A percentile compares a stretch with the other conserved stretches of the same genome.
Evolutionary conservation across 2,329 filamentous ascomycete species (phyloP).

Genomic region (Pseudohalonectria lignicola): DNA sequence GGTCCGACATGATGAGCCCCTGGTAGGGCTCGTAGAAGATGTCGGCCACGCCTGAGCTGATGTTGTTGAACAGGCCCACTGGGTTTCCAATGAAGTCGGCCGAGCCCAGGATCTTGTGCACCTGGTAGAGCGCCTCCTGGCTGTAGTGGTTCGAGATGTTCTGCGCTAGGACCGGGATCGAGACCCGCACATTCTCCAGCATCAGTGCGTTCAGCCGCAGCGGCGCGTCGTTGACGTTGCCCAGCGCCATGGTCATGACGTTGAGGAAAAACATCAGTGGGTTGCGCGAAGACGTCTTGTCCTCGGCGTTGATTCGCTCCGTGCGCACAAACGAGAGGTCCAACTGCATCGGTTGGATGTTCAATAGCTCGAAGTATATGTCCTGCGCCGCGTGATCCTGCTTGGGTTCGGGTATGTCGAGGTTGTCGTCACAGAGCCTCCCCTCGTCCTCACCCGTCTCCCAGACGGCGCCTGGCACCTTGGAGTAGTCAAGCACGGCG

Average conservation of each 20-base stretch:
- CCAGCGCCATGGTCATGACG: slow-evolving; percentile 97
- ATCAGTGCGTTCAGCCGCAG: slow-evolving; percentile 88
- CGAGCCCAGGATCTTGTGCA: slow-evolving; percentile 94
- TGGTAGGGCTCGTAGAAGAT: slow-evolving; percentile 99
- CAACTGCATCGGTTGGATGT: slow-evolving; percentile 96
- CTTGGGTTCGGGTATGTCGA: slow-evolving; percentile 87
- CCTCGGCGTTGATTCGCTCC: slow-evolving; percentile 90
- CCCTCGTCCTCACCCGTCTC: slow-evolving; percentile 66
- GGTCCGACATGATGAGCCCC: slow-evolving; percentile 86
- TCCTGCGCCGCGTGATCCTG: slow-evolving; percentile 79
- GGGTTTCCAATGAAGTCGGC: slow-evolving; percentile 97
- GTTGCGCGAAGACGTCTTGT: slow-evolving; percentile 81
- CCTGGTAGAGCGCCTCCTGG: slow-evolving; percentile 88
- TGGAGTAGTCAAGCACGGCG: slow-evolving; percentile 86
- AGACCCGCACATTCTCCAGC: slow-evolving; percentile 89
- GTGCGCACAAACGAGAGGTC: slow-evolving; percentile 96
- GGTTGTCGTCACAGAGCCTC: slow-evolving; percentile 74
- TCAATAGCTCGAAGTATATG: slow-evolving; percentile 94
- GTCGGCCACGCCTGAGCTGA: slow-evolving; percentile 92
- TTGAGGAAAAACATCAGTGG: slow-evolving; percentile 99
- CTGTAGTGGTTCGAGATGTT: slow-evolving; percentile 93
- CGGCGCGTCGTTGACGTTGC: slow-evolving; percentile 96
- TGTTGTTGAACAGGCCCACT: slow-evolving; percentile 94
- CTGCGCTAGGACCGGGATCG: slow-evolving; percentile 69
- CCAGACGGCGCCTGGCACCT: slow-evolving; percentile 85